Evolutionary conservation across 2,329 filamentous ascomycete genomes (phyloP).

Genomic region (Verruconis gallopava): DNA sequence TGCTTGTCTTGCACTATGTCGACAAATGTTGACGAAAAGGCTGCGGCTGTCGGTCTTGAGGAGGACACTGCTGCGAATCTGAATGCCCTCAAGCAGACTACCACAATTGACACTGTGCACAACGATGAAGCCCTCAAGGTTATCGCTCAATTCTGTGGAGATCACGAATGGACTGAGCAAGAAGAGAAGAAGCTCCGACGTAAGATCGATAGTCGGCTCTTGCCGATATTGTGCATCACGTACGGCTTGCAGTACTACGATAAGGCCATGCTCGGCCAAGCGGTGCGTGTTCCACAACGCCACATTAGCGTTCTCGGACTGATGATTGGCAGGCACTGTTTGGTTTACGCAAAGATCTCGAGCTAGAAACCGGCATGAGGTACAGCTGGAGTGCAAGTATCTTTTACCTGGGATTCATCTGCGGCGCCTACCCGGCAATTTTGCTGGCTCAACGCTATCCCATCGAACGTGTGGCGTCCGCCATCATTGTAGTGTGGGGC

Average conservation of each 20-base stretch:
- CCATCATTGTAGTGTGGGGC: slow-evolving; percentile 26
- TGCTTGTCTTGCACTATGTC: too few species aligned
- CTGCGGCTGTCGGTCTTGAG: too few species aligned
- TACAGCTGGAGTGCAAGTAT: slow-evolving; percentile 34
- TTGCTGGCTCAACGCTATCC: slow-evolving; percentile 32
- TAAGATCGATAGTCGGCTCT: slow-evolving; percentile 31
- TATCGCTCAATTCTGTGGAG: slow-evolving; percentile 29
- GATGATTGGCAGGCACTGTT: slow-evolving; percentile 24
- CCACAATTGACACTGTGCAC: slow-evolving; percentile 22
- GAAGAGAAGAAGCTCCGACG: slow-evolving; percentile 31
- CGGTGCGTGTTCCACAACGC: slow-evolving; percentile 22
- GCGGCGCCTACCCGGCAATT: slow-evolving; percentile 33
- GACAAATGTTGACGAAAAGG: too few species aligned
- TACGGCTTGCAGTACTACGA: slow-evolving; percentile 38
- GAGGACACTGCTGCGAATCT: too few species aligned
- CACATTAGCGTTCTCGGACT: slow-evolving; percentile 4
- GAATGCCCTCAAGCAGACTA: slow-evolving; percentile 1
- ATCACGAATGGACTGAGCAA: slow-evolving; percentile 28
- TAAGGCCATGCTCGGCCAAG: slow-evolving; percentile 42
- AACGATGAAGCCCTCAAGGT: slow-evolving; percentile 30
- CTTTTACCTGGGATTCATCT: slow-evolving; percentile 38
- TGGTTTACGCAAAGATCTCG: slow-evolving; percentile 29
- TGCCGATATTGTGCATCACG: slow-evolving; percentile 34
- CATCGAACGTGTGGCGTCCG: slow-evolving; percentile 33
- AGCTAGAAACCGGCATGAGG: slow-evolving; percentile 27